These are phyloP conservation scores for Macadamia integrifolia DNA, from an alignment of 164 flowering plant genomes.

Conservation along the genomic window DNA sequence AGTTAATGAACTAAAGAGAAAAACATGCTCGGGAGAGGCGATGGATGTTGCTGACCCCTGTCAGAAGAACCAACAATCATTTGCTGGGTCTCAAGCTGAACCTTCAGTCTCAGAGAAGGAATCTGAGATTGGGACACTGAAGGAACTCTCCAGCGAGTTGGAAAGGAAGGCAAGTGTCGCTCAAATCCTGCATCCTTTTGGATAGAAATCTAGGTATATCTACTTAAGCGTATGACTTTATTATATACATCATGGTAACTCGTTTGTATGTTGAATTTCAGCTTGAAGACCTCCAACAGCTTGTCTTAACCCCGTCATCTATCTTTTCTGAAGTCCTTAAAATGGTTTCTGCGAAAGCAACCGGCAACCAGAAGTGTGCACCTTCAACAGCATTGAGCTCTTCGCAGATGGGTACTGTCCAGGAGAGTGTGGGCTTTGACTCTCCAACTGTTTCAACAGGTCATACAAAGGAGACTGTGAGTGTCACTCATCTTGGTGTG, in stretches of 20 bases:
- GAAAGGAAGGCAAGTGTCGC: slow-evolving; percentile 66
- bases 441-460: slow-evolving; percentile 62
- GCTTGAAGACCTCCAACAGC: slow-evolving; percentile 93
- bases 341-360: not conserved
- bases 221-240: no score
- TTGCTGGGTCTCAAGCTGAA: slow-evolving; percentile 26
- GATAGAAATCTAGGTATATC: no score
- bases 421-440: slow-evolving; percentile 34
- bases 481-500: slow-evolving; percentile 83
- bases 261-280: slow-evolving; percentile 23
- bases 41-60: slow-evolving; percentile 21
- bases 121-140: slow-evolving; percentile 68
- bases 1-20: slow-evolving; percentile 42
- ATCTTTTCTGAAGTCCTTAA: not conserved
- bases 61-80: slow-evolving; percentile 25
- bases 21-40: slow-evolving; percentile 23
- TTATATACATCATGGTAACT: not conserved
- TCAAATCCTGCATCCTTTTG: not conserved
- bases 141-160: slow-evolving; percentile 55
- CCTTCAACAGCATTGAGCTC: slow-evolving; percentile 34
- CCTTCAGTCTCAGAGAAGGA: slow-evolving; percentile 41
- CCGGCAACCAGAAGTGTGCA: not conserved
- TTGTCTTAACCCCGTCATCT: slow-evolving; percentile 39
- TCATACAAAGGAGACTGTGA: slow-evolving; percentile 41
- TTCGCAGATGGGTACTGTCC: slow-evolving; percentile 36